Evolutionary conservation across 495 filamentous ascomycete genomes (phyloP), one percentile per base, ranked within the genome.

Genomic region (Neurospora sp.): DNA sequence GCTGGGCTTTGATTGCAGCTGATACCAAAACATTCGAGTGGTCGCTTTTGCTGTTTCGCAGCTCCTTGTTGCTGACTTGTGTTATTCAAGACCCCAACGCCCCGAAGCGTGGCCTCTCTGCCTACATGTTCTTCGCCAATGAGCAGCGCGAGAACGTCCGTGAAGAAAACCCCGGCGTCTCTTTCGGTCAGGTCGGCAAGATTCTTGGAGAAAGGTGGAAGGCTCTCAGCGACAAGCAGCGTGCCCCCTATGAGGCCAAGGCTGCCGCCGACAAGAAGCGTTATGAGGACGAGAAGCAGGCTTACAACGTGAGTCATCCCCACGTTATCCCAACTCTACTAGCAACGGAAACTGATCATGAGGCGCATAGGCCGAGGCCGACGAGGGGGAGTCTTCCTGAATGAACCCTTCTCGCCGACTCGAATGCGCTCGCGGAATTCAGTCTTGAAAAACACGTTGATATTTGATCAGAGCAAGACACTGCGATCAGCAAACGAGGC

Each of bases 91-190:
- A 99, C 83, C 96, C 96, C 84, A 98, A 98, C 82, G 94, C 94
- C 68, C 96, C 96, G 80, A 99, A 98, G 92, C 93, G 96, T 84
- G 96, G 94, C 85, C 92, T 99, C 69, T 99, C 96, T 27, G 96
- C 96, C 70, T 99, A 99, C 89, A 99, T 99, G 96, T 99, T 98
- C 90, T 99, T 99, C 82, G 96, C 96, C 88, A 98, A 98, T 78
- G 96, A 98, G 82, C 92, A 97, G 83, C 94, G 96, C 77, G 96
- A 98, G 77, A 97, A 96, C 82, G 96, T 99, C 77, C 92, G 95
- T 79, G 93, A 96, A 81, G 96, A 99, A 84, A 98, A 99, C 88
- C 95, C 96, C 6, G 95, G 95, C 72, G 97, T 99, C 85, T 90
- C 90, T 72, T 99, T 99, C 83, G 96, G 96, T 76, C 94, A 98